Evolutionary conservation across 352 stramenopile species (phyloP).

Genomic region (Phytophthora fragariae): DNA sequence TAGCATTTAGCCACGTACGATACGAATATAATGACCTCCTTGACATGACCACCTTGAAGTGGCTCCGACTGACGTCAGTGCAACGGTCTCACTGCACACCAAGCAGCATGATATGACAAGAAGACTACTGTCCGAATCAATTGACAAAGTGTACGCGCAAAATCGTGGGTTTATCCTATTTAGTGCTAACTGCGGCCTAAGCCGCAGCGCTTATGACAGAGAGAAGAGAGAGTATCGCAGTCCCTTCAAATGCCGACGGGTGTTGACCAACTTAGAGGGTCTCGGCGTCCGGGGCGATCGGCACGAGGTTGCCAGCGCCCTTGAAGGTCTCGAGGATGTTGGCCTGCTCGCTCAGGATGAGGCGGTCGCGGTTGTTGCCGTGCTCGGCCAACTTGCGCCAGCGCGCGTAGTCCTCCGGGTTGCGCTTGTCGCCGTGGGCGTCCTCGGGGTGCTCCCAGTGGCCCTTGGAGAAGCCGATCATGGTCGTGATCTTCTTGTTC

Average conservation of each 20-base stretch:
- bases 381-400: slow-evolving; percentile 60
- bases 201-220: slow-evolving; percentile 25
- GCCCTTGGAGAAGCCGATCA: slow-evolving; percentile 64
- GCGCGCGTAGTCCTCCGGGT: slow-evolving; percentile 58
- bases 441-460: slow-evolving; percentile 59
- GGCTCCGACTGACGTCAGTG: slow-evolving; percentile 24
- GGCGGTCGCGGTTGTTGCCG: slow-evolving; percentile 56
- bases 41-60: slow-evolving; percentile 9
- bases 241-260: slow-evolving; percentile 5
- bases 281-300: slow-evolving; percentile 53
- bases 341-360: slow-evolving; percentile 62
- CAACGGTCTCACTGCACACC: slow-evolving; percentile 8
- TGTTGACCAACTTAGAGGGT: slow-evolving; percentile 42
- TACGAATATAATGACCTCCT: slow-evolving; percentile 37
- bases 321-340: slow-evolving; percentile 52
- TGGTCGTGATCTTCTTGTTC: slow-evolving; percentile 60
- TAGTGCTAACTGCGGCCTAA: slow-evolving; percentile 26
- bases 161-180: slow-evolving; percentile 33
- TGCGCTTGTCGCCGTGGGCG: slow-evolving; percentile 66
- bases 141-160: slow-evolving; percentile 15
- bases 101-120: slow-evolving; percentile 5
- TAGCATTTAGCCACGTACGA: slow-evolving; percentile 31
- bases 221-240: background rate
- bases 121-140: too few species aligned
- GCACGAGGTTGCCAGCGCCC: slow-evolving; percentile 53